Evolutionary conservation across 2,329 filamentous ascomycete genomes (phyloP), one percentile per base, ranked within the genome.

Genomic region (Trichophaea hybrida): DNA sequence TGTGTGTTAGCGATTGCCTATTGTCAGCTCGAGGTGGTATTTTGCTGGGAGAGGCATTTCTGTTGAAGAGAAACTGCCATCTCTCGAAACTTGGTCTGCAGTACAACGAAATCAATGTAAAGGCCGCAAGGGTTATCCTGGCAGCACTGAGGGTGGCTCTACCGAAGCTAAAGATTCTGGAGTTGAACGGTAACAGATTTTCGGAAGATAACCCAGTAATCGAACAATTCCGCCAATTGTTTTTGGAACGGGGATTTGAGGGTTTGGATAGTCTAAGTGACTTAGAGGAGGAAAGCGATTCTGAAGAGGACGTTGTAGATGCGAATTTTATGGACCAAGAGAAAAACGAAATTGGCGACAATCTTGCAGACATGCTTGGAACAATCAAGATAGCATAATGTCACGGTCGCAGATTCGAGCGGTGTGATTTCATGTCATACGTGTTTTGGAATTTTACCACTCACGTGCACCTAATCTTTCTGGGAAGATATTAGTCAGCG

Each of bases 131-230:
- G 70, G 79, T 78, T 2, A 77, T 98, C 57, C 79, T 84, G 2
- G 75, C 79, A 17, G 87, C 86, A 2, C 82, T 82, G 4, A 81
- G 81, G 68, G 75, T 78, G 6, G 77, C 78, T 1, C 78, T 98
- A 6, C 89, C 88, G 1, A 79, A 80, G 10, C 75, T 98, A 66
- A 85, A 84, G 74, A 84, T 90, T 68, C 81, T 98, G 54, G 93
- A 97, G 74, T 76, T 98, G 66, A 97, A 98, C 71, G 93, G 93
- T 55, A 98, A 98, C 76, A 93, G 88, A 71, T 95, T 98, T 68
- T 76, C 80, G 6, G 90, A 96, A 72, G 88, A 94, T 2, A 88
- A 97, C 67, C 76, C 83, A 55, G 75, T 93, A 33, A 76, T 96
- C 32, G 84, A 88, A 60, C 79, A 81, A 69, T 83, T 89, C 64